These are phyloP conservation scores for Acidomyces sp. DNA, from an alignment of 495 filamentous ascomycete species.

Conservation along the genomic window DNA sequence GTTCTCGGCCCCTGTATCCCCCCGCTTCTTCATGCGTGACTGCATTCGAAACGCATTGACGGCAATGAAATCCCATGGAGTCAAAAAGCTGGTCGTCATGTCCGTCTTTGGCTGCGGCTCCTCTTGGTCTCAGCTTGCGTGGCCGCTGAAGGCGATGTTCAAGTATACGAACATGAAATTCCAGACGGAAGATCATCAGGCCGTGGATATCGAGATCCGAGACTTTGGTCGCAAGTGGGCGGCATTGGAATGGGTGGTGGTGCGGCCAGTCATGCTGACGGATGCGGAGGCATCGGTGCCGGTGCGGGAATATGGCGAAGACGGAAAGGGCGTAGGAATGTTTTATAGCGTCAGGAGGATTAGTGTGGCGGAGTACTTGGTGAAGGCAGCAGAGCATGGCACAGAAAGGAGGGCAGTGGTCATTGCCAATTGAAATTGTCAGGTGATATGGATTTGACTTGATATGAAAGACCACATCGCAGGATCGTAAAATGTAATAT, in stretches of 20 bases:
- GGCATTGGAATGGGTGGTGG: conserved; percentile 25
- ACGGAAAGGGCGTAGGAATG: conserved; percentile 27
- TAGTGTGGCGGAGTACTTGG: conserved; percentile 33
- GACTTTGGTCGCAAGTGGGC: conserved; percentile 19
- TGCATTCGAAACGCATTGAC: conserved; percentile 22
- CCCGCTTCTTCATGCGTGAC: conserved; percentile 25
- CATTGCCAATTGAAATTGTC: conserved; percentile 34
- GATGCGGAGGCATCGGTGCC: conserved; percentile 23
- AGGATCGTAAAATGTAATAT: too few species aligned
- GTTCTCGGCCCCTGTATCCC: conserved; percentile 17
- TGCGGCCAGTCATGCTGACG: conserved; percentile 29
- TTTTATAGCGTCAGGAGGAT: conserved; percentile 28
- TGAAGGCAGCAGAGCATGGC: conserved; percentile 30
- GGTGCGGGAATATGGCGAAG: conserved; percentile 27
- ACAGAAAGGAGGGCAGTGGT: conserved; percentile 31
- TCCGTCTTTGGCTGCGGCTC: conserved; percentile 31
- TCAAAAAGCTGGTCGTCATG: conserved; percentile 30
- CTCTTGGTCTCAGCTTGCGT: conserved; percentile 24
- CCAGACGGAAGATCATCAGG: conserved; percentile 30
- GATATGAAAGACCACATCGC: too few species aligned
- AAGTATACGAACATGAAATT: conserved; percentile 23
- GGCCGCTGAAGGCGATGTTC: conserved; percentile 28
- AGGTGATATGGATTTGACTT: too few species aligned
- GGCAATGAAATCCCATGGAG: conserved; percentile 29
- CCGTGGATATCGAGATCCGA: conserved; percentile 24